A percentile compares a stretch with the other conserved stretches of the same genome.
Conservation (phyloP, 352 stramenopile genomes). For the Peronospora belbahrii region DNA sequence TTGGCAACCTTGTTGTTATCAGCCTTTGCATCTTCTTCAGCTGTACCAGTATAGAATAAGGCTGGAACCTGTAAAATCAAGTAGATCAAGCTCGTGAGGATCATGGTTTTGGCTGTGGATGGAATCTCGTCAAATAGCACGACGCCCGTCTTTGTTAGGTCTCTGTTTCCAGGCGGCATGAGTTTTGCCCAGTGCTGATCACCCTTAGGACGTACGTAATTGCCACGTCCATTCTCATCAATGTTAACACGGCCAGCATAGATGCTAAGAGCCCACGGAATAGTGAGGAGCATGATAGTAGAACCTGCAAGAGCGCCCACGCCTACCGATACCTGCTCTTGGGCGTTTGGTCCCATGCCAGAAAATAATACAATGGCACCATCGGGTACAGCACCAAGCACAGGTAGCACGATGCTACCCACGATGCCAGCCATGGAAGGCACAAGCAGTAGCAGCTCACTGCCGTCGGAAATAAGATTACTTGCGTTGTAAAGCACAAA, state of each 20-base stretch:
- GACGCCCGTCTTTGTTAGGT: slow-evolving; percentile 65
- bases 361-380: slow-evolving; percentile 97
- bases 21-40: slow-evolving; percentile 44
- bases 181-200: slow-evolving; percentile 79
- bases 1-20: slow-evolving; percentile 65
- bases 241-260: slow-evolving; percentile 93
- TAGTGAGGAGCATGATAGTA: slow-evolving; percentile 99
- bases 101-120: slow-evolving; percentile 88
- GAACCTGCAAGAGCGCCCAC: slow-evolving; percentile 96
- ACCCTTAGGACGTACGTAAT: slow-evolving; percentile 77
- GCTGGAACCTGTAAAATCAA: slow-evolving; percentile 93
- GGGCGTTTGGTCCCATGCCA: slow-evolving; percentile 88
- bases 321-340: slow-evolving; percentile 93
- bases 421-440: slow-evolving; percentile 93
- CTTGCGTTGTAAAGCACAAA: slow-evolving; percentile 95
- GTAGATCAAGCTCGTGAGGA: slow-evolving; percentile 91
- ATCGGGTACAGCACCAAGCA: slow-evolving; percentile 95
- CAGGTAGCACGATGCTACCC: slow-evolving; percentile 93
- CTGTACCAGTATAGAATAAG: slow-evolving; percentile 82
- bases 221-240: slow-evolving; percentile 74
- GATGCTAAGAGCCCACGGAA: slow-evolving; percentile 93
- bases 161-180: slow-evolving; percentile 63
- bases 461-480: slow-evolving; percentile 97
- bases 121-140: slow-evolving; percentile 84
- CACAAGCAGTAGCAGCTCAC: slow-evolving; percentile 95